Conservation (phyloP, 495 filamentous ascomycete genomes). For the Penicillium longicatenatum region DNA sequence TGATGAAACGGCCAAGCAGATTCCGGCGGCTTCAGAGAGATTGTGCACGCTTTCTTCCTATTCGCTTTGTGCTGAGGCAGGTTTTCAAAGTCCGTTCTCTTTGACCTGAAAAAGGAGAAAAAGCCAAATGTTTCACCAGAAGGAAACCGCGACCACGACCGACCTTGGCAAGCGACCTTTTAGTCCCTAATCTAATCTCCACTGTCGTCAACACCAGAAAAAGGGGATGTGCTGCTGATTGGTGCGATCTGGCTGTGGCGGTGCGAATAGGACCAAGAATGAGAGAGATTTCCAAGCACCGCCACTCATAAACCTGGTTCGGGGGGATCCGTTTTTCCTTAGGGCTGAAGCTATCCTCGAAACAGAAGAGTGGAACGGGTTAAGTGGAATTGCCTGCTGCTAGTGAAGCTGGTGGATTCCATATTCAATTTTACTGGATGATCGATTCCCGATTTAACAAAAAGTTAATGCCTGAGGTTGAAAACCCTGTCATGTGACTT, state of each 20-base stretch:
- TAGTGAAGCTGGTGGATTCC: neutral
- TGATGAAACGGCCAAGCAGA: conserved; percentile 38
- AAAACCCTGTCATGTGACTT: neutral
- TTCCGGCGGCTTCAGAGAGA: conserved; percentile 20
- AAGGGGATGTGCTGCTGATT: conserved; percentile 1
- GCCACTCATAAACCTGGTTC: neutral
- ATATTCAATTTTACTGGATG: neutral
- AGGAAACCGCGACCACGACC: neutral
- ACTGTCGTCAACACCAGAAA: neutral
- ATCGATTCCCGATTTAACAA: neutral
- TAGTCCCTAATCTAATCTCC: neutral
- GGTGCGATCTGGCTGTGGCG: conserved; percentile 1
- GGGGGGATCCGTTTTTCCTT: neutral
- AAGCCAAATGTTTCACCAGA: neutral
- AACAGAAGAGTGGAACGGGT: neutral
- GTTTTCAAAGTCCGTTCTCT: neutral
- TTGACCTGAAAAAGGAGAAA: neutral
- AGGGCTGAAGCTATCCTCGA: conserved; percentile 1
- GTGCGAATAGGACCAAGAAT: neutral
- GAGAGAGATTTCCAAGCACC: neutral
- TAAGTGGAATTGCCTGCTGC: neutral
- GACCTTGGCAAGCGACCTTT: neutral
- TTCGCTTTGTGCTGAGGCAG: neutral
- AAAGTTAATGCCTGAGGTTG: neutral
- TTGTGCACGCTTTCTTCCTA: neutral